A percentile compares a stretch with the other conserved stretches of the same genome.
Conservation (phyloP, 164 flowering plant species). For the Protea cynaroides region DNA sequence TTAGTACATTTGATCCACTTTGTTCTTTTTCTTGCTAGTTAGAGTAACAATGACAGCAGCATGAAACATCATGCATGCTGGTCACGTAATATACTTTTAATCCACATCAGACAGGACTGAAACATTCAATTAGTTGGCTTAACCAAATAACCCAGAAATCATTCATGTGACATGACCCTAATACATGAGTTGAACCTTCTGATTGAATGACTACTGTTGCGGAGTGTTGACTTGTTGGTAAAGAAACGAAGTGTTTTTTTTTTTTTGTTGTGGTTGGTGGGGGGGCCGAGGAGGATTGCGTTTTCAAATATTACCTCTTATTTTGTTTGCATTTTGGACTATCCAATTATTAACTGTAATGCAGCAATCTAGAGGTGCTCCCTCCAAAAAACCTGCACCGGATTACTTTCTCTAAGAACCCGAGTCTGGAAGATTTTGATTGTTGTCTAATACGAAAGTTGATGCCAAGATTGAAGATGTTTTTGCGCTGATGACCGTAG, state of each 20-base stretch:
- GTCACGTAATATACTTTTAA: too few species aligned
- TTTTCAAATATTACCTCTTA: not conserved
- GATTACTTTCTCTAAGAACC: slow-evolving; percentile 74
- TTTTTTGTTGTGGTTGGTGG: too few species aligned
- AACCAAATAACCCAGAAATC: not conserved
- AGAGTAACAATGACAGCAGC: not conserved
- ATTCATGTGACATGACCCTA: not conserved
- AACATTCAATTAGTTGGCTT: not conserved
- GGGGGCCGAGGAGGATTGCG: too few species aligned
- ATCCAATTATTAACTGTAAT: slow-evolving; percentile 10
- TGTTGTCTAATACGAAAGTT: not conserved
- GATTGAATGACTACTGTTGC: not conserved
- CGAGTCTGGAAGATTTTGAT: not conserved
- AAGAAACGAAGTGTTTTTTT: not conserved
- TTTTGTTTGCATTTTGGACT: not conserved
- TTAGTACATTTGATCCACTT: slow-evolving; percentile 24
- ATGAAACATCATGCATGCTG: not conserved
- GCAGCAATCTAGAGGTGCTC: slow-evolving; percentile 96
- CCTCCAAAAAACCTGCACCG: slow-evolving; percentile 86
- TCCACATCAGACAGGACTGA: not conserved
- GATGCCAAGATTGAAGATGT: slow-evolving; percentile 4
- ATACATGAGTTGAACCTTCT: not conserved
- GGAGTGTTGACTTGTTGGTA: not conserved
- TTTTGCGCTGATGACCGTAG: not conserved
- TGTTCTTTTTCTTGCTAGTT: not conserved